Evolutionary conservation across 257 asterid genomes (phyloP), one percentile per base, ranked within the genome.

Genomic region (Anisodus tanguticus): DNA sequence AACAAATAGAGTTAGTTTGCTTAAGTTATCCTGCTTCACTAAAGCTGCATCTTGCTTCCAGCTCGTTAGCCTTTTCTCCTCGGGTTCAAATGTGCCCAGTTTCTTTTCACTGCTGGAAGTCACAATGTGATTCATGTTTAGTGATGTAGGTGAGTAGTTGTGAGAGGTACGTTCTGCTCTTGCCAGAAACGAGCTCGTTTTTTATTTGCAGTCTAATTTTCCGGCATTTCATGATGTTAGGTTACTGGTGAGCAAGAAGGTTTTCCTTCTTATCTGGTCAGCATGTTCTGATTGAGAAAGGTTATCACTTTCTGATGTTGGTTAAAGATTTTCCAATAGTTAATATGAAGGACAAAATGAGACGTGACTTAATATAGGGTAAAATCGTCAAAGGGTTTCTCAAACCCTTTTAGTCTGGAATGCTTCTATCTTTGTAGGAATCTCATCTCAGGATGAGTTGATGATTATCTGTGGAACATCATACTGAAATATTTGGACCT

Each of bases 401-500:
- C 64, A 53, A 77, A 53, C 15, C 31, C 47, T 55, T 74, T 31
- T 13, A 53, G 16, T 77, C 45, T 77, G 66, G 82, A 26, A 31
- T 77, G 82, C 66, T 26, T 7, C 11, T 53, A 2, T 2, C 64
- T 51, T 51, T 26, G 82, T 77, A 13, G 66, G 49, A 41, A 13
- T 53, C 49, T 77, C 66, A 77, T 77, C 49, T 77, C 66, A 77
- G 49, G 64, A 47, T 26, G 13, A 53, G 64, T 13, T 12, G 5
- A 8, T 26, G 47, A 76, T 76, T 53, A 49, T 49, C 26, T 66
- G 57, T 8, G 39, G 68, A 57, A 17, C 10, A 76, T 66, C 8
- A 5, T 67, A 57, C 59, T 80, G 54, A 57, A 9, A 49, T 15
- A 17, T 47, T 78, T 78, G 86, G 66, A 31, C 26, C 60, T 70